Evolutionary conservation across 1,284 basidiomycete species (phyloP).

Genomic region (Trametes pubescens): DNA sequence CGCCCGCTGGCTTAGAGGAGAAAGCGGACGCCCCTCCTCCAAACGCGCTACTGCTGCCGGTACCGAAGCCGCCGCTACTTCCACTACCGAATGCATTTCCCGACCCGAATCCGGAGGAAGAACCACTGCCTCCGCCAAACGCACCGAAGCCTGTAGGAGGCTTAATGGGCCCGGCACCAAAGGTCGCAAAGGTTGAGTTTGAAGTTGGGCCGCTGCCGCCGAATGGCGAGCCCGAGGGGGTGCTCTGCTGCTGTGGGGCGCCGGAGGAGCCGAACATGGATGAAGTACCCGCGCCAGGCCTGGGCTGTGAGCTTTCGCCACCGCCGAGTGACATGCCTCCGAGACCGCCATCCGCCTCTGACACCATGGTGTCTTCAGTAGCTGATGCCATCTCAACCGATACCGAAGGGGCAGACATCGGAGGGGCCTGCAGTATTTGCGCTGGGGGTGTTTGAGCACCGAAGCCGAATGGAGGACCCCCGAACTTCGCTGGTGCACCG

Average conservation of each 20-base stretch:
- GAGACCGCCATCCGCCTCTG: slow-evolving; percentile 36
- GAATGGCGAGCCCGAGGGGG: slow-evolving; percentile 8
- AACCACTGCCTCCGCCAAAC: slow-evolving; percentile 40
- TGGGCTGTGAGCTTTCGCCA: slow-evolving; percentile 28
- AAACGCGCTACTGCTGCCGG: slow-evolving; percentile 29
- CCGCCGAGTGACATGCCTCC: slow-evolving; percentile 47
- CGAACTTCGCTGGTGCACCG: slow-evolving; percentile 34
- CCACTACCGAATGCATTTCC: slow-evolving; percentile 25
- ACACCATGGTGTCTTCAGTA: slow-evolving; percentile 43
- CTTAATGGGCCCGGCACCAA: slow-evolving; percentile 44
- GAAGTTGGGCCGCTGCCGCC: slow-evolving; percentile 18
- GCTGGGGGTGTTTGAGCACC: slow-evolving; percentile 27
- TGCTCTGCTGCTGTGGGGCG: slow-evolving; percentile 7
- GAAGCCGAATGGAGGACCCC: slow-evolving; percentile 27
- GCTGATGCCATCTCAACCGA: slow-evolving; percentile 49
- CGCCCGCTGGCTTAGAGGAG: slow-evolving; percentile 24
- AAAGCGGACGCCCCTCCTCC: slow-evolving; percentile 43
- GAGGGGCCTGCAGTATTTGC: slow-evolving; percentile 27
- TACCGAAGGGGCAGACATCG: slow-evolving; percentile 28
- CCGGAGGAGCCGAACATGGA: slow-evolving; percentile 45
- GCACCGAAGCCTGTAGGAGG: slow-evolving; percentile 52
- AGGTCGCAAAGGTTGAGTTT: slow-evolving; percentile 31
- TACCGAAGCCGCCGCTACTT: slow-evolving; percentile 18
- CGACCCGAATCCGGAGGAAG: slow-evolving; percentile 27
- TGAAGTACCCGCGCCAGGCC: slow-evolving; percentile 29